Evolutionary conservation across 2,329 filamentous ascomycete genomes (phyloP).

Genomic region (Magnaporthiopsis incrustans): DNA sequence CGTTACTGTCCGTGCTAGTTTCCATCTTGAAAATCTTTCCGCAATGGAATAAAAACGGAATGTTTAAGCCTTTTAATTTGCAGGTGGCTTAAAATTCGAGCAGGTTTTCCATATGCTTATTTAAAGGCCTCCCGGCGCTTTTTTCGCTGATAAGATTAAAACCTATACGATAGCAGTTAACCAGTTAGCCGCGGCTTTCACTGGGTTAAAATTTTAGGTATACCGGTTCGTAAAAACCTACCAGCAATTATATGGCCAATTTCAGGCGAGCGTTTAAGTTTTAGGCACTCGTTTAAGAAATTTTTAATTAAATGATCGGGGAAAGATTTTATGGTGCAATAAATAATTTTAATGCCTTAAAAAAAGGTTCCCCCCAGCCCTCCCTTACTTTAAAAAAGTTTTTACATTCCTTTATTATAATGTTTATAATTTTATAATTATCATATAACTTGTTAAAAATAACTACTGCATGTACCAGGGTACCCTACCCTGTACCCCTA

Average conservation of each 20-base stretch:
- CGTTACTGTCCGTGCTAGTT: slow-evolving; percentile 53
- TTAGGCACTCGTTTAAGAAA: slow-evolving; percentile 53
- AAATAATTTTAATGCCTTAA: slow-evolving; percentile 62
- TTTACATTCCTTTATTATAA: slow-evolving; percentile 47
- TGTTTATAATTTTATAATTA: slow-evolving; percentile 51
- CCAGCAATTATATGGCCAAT: slow-evolving; percentile 57
- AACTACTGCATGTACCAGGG: too few species aligned
- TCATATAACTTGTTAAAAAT: slow-evolving; percentile 40
- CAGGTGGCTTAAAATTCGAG: slow-evolving; percentile 49
- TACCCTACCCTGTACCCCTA: too few species aligned
- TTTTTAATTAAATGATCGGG: slow-evolving; percentile 30
- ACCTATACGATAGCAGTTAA: slow-evolving; percentile 29
- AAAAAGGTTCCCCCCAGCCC: slow-evolving; percentile 31
- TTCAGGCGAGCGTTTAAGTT: slow-evolving; percentile 38
- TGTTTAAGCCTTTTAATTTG: slow-evolving; percentile 36
- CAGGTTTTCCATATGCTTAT: slow-evolving; percentile 46
- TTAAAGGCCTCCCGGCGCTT: slow-evolving; percentile 49
- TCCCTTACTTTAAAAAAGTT: slow-evolving; percentile 29
- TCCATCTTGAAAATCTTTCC: slow-evolving; percentile 66
- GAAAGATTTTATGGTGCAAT: slow-evolving; percentile 61
- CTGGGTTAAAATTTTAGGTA: neutral
- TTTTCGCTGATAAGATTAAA: slow-evolving; percentile 68
- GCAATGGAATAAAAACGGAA: slow-evolving; percentile 70
- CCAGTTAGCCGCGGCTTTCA: neutral
- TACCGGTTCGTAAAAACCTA: slow-evolving; percentile 25